phyloP scores from a whole-genome alignment of 73 alveolate species.

The Paramecium sonneborni region DNA sequence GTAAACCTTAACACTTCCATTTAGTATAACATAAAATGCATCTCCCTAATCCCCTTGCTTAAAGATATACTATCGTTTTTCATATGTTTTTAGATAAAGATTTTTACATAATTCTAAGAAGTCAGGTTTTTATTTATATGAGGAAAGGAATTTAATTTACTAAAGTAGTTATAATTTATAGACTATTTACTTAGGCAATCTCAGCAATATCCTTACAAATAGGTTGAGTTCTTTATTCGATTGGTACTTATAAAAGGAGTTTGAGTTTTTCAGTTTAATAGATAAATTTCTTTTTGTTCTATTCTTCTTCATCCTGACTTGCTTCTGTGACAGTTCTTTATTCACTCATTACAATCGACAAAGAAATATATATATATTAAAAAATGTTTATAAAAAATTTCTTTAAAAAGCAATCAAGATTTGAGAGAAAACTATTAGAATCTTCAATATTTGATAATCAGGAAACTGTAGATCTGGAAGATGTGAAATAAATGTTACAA shows the following conservation, averaged over 20 bases:
- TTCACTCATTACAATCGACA: background rate
- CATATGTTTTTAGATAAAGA: slow-evolving; percentile 58
- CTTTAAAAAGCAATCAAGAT: slow-evolving; percentile 20
- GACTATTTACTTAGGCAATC: background rate
- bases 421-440: background rate
- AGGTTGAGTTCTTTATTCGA: slow-evolving; percentile 2
- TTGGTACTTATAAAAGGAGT: slow-evolving; percentile 18
- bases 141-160: slow-evolving; percentile 54
- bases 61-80: slow-evolving; percentile 51
- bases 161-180: background rate
- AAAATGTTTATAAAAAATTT: slow-evolving; percentile 41
- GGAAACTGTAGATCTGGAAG: slow-evolving; percentile 58
- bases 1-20: slow-evolving; percentile 65
- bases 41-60: slow-evolving; percentile 67
- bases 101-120: slow-evolving; percentile 63
- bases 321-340: slow-evolving; percentile 22
- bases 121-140: slow-evolving; percentile 58
- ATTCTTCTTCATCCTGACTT: background rate
- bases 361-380: background rate
- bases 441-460: slow-evolving; percentile 3
- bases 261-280: background rate
- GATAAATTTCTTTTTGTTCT: background rate
- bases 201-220: slow-evolving; percentile 24
- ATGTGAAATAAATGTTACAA: background rate
- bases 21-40: slow-evolving; percentile 61